Evolutionary conservation across 208 protist genomes (phyloP).

Genomic region (Leishmania mexicana): DNA sequence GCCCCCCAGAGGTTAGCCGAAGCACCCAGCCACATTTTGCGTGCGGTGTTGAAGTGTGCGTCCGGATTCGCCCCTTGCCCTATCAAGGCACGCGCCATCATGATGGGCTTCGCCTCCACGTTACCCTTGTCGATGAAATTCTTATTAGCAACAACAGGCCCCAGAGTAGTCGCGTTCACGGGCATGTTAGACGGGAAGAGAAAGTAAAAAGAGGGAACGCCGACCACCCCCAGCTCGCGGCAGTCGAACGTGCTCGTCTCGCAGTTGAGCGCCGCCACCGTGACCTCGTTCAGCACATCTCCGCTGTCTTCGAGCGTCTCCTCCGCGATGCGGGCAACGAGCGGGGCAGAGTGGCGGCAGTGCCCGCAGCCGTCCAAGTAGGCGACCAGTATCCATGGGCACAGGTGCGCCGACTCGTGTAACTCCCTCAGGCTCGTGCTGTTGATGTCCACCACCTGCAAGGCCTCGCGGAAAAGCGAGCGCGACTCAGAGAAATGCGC

Average conservation of each 20-base stretch:
- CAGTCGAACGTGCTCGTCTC: conserved; percentile 31
- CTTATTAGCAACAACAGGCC: conserved; percentile 2
- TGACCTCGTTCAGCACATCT: conserved; percentile 21
- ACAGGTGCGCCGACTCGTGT: conserved; percentile 39
- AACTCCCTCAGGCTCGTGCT: conserved; percentile 19
- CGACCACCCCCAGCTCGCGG: conserved; percentile 21
- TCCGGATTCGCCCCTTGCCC: background rate
- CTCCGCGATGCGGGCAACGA: conserved; percentile 5
- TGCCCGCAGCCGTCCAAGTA: conserved; percentile 63
- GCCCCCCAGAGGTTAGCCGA: background rate
- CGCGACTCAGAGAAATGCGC: background rate
- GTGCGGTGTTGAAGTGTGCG: conserved; percentile 12
- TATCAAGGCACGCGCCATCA: conserved; percentile 6
- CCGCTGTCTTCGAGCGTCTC: conserved; percentile 7
- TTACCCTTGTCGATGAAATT: background rate
- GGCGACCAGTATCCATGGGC: conserved; percentile 66
- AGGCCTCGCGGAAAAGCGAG: conserved; percentile 20
- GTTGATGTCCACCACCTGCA: conserved; percentile 18
- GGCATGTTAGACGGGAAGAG: conserved; percentile 26
- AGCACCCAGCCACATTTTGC: conserved; percentile 8
- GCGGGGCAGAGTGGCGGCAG: conserved; percentile 45
- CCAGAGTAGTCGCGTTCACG: background rate
- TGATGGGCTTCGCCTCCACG: background rate
- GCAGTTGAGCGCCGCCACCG: conserved; percentile 58
- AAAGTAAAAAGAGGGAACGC: conserved; percentile 44